Evolutionary conservation across 345 rosid genomes (phyloP).

Genomic region (Camelina sativa): DNA sequence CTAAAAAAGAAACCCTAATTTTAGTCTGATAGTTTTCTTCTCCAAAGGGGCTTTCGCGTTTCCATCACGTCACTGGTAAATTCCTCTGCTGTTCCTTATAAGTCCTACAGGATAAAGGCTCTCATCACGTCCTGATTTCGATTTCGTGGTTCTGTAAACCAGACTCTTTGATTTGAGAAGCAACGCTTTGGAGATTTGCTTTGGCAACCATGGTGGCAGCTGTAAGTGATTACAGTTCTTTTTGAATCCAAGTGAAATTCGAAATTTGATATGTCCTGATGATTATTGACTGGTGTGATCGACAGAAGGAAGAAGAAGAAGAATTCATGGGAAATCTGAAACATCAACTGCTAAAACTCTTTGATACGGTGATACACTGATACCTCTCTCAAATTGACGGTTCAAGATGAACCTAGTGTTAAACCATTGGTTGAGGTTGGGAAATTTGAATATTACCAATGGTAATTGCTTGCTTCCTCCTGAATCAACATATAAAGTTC

Average conservation of each 20-base stretch:
- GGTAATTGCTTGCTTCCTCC: neutral
- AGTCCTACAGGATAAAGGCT: neutral
- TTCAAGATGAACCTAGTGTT: constrained; percentile 56
- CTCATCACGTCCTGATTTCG: neutral
- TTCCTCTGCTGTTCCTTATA: neutral
- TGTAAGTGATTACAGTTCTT: constrained; percentile 43
- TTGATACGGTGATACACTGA: too few relatives aligned
- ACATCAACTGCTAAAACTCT: constrained; percentile 50
- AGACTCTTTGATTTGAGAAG: neutral
- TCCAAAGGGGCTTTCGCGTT: neutral
- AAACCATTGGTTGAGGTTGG: constrained; percentile 60
- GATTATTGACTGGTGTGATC: too few relatives aligned
- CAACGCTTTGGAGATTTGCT: neutral
- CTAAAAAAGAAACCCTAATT: neutral
- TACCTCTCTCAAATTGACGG: constrained; percentile 55
- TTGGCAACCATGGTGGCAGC: constrained; percentile 44
- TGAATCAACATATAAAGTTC: too few relatives aligned
- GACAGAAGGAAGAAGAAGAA: neutral
- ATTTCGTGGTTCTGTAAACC: too few relatives aligned
- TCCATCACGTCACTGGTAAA: constrained; percentile 4
- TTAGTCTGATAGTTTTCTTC: neutral
- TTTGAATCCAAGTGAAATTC: neutral
- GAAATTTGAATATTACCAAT: constrained; percentile 77
- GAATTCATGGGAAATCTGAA: neutral
- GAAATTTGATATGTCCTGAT: neutral